Evolutionary conservation across 1,139 yeast species (phyloP).

Genomic region (Petasospora rhodanensis): DNA sequence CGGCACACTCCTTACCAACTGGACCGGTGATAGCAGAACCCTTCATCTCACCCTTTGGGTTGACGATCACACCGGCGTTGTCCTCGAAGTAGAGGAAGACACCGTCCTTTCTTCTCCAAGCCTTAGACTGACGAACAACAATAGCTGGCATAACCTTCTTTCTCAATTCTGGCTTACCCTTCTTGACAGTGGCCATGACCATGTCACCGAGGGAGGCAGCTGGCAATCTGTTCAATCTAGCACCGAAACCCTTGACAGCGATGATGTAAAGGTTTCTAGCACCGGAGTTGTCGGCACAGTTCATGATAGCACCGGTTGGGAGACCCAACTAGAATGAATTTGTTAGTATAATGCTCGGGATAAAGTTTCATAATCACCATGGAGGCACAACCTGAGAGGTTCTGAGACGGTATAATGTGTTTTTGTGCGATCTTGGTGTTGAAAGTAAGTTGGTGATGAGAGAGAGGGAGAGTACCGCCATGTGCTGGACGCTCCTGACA

Average conservation of each 20-base stretch:
- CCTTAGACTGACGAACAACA: slow-evolving; percentile 98
- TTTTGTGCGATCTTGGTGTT: too few relatives aligned
- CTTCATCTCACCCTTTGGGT: slow-evolving; percentile 99
- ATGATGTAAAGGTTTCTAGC: slow-evolving; percentile 99
- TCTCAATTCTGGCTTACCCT: slow-evolving; percentile 99
- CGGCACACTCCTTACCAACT: slow-evolving; percentile 99
- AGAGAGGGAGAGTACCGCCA: too few relatives aligned
- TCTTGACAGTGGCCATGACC: slow-evolving; percentile 99
- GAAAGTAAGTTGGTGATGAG: too few relatives aligned
- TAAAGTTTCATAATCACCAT: not conserved
- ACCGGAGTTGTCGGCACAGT: slow-evolving; percentile 99
- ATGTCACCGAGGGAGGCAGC: slow-evolving; percentile 99
- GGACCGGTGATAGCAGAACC: slow-evolving; percentile 99
- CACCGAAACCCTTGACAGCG: slow-evolving; percentile 99
- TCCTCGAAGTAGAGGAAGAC: slow-evolving; percentile 99
- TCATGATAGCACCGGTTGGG: slow-evolving; percentile 99
- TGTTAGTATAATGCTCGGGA: slow-evolving; percentile 29
- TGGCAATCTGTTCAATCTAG: slow-evolving; percentile 99
- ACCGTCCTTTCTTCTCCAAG: slow-evolving; percentile 99
- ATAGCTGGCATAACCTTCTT: slow-evolving; percentile 99
- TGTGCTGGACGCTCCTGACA: too few relatives aligned
- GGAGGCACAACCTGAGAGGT: too few relatives aligned
- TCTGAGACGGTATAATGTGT: too few relatives aligned
- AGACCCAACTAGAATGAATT: slow-evolving; percentile 71
- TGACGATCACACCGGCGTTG: slow-evolving; percentile 99